Evolutionary conservation across 345 rosid species (phyloP).

Genomic region (Eucalyptus erythrocorys): DNA sequence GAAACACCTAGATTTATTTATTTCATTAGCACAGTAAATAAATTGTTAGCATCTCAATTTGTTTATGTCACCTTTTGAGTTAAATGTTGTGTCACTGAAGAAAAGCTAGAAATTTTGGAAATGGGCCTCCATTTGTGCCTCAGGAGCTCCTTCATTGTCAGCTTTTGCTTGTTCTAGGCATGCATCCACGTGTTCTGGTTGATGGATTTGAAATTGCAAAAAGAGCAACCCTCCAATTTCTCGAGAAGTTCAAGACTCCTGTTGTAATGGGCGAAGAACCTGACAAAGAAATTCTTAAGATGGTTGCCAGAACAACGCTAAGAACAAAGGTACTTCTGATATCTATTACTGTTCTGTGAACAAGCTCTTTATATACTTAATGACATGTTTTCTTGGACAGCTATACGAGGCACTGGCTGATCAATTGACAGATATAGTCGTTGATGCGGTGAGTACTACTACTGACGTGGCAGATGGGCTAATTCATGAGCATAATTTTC

Average conservation of each 20-base stretch:
- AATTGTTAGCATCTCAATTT: background rate
- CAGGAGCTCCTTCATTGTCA: background rate
- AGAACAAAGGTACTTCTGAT: slow-evolving; percentile 69
- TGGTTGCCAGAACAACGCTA: slow-evolving; percentile 93
- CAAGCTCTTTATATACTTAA: background rate
- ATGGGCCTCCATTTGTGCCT: background rate
- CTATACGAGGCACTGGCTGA: slow-evolving; percentile 87
- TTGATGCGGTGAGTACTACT: slow-evolving; percentile 51
- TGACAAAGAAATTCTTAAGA: slow-evolving; percentile 85
- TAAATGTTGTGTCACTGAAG: background rate
- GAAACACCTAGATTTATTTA: background rate
- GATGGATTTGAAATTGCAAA: slow-evolving; percentile 98
- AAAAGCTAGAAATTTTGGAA: background rate
- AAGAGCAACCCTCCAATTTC: slow-evolving; percentile 86
- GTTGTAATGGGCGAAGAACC: slow-evolving; percentile 94
- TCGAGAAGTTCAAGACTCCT: slow-evolving; percentile 89
- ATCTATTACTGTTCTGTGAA: background rate
- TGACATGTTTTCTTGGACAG: slow-evolving; percentile 20
- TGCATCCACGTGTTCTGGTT: slow-evolving; percentile 98
- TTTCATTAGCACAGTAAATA: background rate
- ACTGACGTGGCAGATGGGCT: background rate
- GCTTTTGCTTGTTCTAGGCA: slow-evolving; percentile 30
- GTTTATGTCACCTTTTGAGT: background rate
- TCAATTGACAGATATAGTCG: slow-evolving; percentile 86
- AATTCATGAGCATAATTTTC: background rate